phyloP scores from a whole-genome alignment of 2,329 filamentous ascomycete genomes.

The Colletotrichum lini region DNA sequence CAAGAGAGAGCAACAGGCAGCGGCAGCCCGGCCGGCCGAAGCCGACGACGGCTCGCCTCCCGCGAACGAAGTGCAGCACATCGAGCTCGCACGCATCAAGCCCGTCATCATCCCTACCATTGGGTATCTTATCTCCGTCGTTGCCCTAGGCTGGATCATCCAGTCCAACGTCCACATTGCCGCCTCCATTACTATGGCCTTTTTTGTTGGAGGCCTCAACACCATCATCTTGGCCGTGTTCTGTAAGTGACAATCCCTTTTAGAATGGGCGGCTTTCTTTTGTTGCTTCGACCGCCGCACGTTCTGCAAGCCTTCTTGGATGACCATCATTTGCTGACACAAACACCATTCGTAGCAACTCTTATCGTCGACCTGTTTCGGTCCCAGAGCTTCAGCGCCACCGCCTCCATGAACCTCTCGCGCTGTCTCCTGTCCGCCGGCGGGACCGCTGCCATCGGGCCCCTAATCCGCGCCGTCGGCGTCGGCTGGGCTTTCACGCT shows the following conservation, averaged over 20 bases:
- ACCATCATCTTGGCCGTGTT: conserved; percentile 10
- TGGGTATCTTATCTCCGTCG: not conserved
- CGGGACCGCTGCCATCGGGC: conserved; percentile 4
- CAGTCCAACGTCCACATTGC: not conserved
- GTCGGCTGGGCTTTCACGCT: conserved; percentile 6
- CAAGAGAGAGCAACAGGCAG: not conserved
- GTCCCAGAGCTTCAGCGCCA: conserved; percentile 3
- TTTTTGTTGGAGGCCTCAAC: not conserved
- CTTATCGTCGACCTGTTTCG: conserved; percentile 9
- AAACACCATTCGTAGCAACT: not conserved
- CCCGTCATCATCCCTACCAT: conserved; percentile 6
- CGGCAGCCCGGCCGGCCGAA: not conserved
- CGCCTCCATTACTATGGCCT: conserved; percentile 3
- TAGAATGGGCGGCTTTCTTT: too few species aligned
- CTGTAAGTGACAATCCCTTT: not conserved
- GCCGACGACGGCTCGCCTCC: not conserved
- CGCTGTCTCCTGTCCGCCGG: conserved; percentile 2
- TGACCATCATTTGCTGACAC: not conserved
- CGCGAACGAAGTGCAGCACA: not conserved
- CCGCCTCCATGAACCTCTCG: conserved; percentile 3
- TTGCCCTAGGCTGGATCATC: conserved; percentile 7
- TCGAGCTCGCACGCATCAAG: conserved; percentile 11
- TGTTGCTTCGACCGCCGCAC: not conserved
- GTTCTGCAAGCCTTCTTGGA: not conserved
- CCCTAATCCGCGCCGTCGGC: not conserved